Conservation (phyloP, 805 yeast genomes). For the Candida taoyuanica region DNA sequence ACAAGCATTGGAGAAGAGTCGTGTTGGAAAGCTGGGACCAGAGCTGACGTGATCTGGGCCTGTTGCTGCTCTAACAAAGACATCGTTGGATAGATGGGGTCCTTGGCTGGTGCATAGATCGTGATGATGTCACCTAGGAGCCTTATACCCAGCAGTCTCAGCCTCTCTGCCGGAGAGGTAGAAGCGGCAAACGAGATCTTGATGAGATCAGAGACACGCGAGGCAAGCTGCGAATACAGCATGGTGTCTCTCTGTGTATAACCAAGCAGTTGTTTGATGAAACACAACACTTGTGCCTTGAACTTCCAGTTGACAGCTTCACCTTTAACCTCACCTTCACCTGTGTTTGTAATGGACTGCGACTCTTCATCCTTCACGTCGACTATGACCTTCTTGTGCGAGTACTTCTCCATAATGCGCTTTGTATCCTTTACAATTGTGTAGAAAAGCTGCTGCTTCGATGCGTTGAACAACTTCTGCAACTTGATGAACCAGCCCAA, state of each 20-base stretch:
- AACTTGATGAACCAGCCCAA: slow-evolving; percentile 57
- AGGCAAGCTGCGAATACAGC: slow-evolving; percentile 38
- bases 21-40: slow-evolving; percentile 76
- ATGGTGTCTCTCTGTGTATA: slow-evolving; percentile 35
- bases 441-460: slow-evolving; percentile 38
- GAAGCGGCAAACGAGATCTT: slow-evolving; percentile 78
- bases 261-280: slow-evolving; percentile 39
- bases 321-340: slow-evolving; percentile 27
- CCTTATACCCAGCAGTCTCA: slow-evolving; percentile 62
- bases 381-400: slow-evolving; percentile 29
- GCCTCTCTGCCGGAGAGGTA: slow-evolving; percentile 56
- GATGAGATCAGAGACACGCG: slow-evolving; percentile 58
- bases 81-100: slow-evolving; percentile 66
- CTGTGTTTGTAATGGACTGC: slow-evolving; percentile 35
- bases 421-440: slow-evolving; percentile 39
- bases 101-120: slow-evolving; percentile 56
- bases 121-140: slow-evolving; percentile 61
- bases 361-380: slow-evolving; percentile 45
- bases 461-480: slow-evolving; percentile 43
- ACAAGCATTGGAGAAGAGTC: slow-evolving; percentile 73
- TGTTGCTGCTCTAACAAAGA: slow-evolving; percentile 86
- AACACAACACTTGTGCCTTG: slow-evolving; percentile 40
- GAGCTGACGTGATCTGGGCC: slow-evolving; percentile 87
- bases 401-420: slow-evolving; percentile 35
- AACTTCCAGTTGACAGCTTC: slow-evolving; percentile 59